Evolutionary conservation across 352 stramenopile genomes (phyloP), one percentile per base, ranked within the genome.

Genomic region (Pythium biforme): DNA sequence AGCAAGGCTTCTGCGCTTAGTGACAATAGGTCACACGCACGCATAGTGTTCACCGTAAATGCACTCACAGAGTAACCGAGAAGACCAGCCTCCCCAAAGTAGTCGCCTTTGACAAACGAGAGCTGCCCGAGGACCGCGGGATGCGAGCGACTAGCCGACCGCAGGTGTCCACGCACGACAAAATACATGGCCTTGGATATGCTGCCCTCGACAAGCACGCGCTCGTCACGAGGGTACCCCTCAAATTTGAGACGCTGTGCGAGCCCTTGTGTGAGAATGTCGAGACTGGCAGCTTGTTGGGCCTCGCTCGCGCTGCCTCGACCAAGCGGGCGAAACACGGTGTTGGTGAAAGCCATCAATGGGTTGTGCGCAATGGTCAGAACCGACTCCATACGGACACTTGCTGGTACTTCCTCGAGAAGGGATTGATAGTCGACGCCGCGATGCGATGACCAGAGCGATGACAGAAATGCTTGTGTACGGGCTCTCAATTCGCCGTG

Each of bases 111-210:
- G 22, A 41, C 26, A 46, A 76, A 88, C 25, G 62, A 75, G 0
- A 60, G 34, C 19, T 70, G 62, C 11, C 50, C 49, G 47, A 66
- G 69, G 25, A 64, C 9, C 1, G 51, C 64, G 4, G 68, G 39
- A 4, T 83, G 62, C 1, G 75, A 59, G 3, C 62, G 65, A 40
- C 69, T 85, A 0, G 59, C 68, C 0, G 71, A 72, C 41, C 73
- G 70, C 7, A 90, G 47, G 33, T 76, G 59, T 0, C 81, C 81
- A 46, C 69, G 68, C 0, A 86, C 76, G n/a, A 91, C 77, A 41
- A 91, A 87, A 45, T 84, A 88, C 81, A 91, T 89, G 27, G 70
- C 64, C 37, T 81, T 86, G 27, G 77, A 71, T 29, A 91, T 83
- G 40, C 67, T 86, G 2, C 77, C 81, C 74, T 91, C 79, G 0